These are phyloP conservation scores for Cladosporium cucumerinum DNA, from an alignment of 2,329 filamentous ascomycete species.

Conservation along the genomic window DNA sequence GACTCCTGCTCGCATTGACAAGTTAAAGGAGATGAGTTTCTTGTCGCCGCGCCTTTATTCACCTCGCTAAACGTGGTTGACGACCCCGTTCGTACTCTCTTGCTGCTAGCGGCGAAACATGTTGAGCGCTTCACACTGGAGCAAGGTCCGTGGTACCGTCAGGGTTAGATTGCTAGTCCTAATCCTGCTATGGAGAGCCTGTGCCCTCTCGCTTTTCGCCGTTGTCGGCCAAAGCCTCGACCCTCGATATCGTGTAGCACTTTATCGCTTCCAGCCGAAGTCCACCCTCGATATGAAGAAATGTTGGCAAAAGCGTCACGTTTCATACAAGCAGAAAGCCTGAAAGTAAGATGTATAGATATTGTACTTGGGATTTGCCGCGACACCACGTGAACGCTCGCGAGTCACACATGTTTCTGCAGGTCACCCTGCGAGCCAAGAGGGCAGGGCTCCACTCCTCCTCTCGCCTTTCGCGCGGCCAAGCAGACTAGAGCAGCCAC, in stretches of 20 bases:
- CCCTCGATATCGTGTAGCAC: neutral
- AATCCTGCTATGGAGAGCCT: neutral
- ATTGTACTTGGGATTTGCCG: neutral
- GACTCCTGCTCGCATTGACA: neutral
- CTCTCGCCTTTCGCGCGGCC: constrained; percentile 1
- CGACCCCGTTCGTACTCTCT: neutral
- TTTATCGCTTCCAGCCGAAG: neutral
- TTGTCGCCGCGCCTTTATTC: neutral
- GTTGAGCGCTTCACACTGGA: neutral
- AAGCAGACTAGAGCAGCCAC: constrained; percentile 13
- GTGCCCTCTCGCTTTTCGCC: neutral
- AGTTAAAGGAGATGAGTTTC: constrained; percentile 1
- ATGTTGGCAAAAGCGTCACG: neutral
- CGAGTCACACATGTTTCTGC: neutral
- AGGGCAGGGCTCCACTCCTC: neutral
- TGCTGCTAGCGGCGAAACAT: neutral
- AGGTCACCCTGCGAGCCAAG: neutral
- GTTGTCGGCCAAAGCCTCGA: neutral
- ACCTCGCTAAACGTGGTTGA: neutral
- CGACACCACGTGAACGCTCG: neutral
- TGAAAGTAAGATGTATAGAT: neutral
- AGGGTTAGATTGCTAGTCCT: neutral
- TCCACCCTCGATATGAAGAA: neutral
- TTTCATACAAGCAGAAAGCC: neutral
- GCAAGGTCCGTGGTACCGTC: neutral